phyloP scores from a whole-genome alignment of 495 filamentous ascomycete genomes.

The Tuber borchii region DNA sequence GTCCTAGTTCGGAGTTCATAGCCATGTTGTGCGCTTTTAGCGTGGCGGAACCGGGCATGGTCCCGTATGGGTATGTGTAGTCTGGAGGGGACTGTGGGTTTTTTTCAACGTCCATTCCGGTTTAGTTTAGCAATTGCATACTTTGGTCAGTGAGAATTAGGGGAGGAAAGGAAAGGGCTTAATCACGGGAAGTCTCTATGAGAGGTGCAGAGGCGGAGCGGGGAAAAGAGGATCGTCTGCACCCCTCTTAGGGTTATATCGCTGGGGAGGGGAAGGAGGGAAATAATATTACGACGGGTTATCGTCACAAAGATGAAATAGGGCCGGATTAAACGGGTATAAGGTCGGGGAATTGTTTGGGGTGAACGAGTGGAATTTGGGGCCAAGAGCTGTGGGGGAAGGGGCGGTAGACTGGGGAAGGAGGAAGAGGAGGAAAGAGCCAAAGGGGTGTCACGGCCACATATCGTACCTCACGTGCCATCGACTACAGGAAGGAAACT shows the following conservation, averaged over 20 bases:
- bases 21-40: conserved; percentile 20
- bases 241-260: neutral
- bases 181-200: neutral
- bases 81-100: neutral
- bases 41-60: conserved; percentile 28
- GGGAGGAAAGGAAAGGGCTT: neutral
- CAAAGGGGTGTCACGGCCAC: neutral
- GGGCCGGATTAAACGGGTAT: neutral
- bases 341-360: neutral
- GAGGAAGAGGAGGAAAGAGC: neutral
- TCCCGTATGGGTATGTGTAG: neutral
- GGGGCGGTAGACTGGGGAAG: neutral
- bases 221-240: neutral
- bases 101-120: neutral
- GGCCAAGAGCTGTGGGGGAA: neutral
- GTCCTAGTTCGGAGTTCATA: neutral
- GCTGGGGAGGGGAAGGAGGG: neutral
- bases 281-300: neutral
- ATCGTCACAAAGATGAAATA: neutral
- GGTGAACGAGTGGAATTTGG: neutral
- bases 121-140: conserved; percentile 1
- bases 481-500: neutral
- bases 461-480: neutral
- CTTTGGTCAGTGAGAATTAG: neutral
- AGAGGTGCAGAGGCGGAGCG: neutral